Evolutionary conservation across 441 rosid species (phyloP).

Genomic region (Isatis lusitanica): DNA sequence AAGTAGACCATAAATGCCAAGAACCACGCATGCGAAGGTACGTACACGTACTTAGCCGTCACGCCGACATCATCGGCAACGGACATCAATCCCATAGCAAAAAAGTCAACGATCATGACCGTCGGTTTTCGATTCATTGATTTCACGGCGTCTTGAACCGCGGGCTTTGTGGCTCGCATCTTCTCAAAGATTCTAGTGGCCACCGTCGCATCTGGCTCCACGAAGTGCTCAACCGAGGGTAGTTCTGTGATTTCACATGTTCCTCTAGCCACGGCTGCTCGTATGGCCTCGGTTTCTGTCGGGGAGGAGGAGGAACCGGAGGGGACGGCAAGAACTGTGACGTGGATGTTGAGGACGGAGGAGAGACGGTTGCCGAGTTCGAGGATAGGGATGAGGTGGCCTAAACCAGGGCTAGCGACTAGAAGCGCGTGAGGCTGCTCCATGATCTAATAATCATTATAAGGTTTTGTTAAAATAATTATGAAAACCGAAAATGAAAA

Average conservation of each 20-base stretch:
- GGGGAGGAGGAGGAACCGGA: constrained; percentile 12
- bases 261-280: constrained; percentile 9
- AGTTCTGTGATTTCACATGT: constrained; percentile 11
- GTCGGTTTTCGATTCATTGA: constrained; percentile 36
- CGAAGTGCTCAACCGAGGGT: constrained; percentile 6
- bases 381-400: constrained; percentile 35
- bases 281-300: constrained; percentile 19
- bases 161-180: constrained; percentile 23
- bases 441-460: constrained; percentile 1
- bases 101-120: constrained; percentile 45
- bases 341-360: constrained; percentile 12
- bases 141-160: neutral
- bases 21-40: constrained; percentile 43
- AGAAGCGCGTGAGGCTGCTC: constrained; percentile 26
- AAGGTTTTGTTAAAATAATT: neutral
- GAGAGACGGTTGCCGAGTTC: constrained; percentile 33
- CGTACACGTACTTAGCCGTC: constrained; percentile 34
- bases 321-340: constrained; percentile 25
- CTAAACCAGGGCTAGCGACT: constrained; percentile 34
- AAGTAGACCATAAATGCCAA: constrained; percentile 34
- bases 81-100: constrained; percentile 37
- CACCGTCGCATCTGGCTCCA: constrained; percentile 17
- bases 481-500: constrained; percentile 10
- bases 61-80: constrained; percentile 36
- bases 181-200: neutral